These are phyloP conservation scores for Chlamydomonas eustigma DNA, from an alignment of 139 green algal species.

Conservation along the genomic window DNA sequence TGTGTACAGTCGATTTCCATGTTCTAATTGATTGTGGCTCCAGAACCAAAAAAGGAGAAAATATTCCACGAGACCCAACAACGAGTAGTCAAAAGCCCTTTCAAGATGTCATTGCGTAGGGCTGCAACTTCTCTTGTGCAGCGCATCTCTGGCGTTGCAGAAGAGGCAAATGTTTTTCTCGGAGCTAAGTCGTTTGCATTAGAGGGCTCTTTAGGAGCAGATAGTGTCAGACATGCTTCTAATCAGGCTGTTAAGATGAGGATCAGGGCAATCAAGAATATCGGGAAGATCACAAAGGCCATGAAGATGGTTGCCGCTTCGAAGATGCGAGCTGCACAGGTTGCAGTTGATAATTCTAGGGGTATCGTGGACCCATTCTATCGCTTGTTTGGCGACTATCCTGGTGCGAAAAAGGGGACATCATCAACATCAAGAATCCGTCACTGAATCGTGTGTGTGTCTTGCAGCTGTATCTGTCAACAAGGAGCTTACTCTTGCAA, in stretches of 20 bases:
- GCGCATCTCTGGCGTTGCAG: not conserved
- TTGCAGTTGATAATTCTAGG: conserved; percentile 66
- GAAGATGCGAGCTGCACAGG: conserved; percentile 91
- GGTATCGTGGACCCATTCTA: conserved; percentile 83
- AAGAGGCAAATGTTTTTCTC: not conserved
- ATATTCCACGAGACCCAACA: too few relatives aligned
- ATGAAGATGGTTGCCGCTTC: conserved; percentile 99
- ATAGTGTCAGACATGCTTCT: conserved; percentile 43
- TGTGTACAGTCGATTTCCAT: too few relatives aligned
- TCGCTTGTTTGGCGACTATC: conserved; percentile 86
- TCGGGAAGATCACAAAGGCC: conserved; percentile 98
- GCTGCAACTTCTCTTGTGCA: not conserved
- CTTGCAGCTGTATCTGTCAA: conserved; percentile 21
- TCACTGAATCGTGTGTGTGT: not conserved
- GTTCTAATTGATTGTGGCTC: too few relatives aligned
- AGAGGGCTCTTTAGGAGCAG: not conserved
- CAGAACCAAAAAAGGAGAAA: too few relatives aligned
- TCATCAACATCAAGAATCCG: conserved; percentile 12
- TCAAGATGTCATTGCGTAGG: conserved; percentile 5
- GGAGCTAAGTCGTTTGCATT: not conserved
- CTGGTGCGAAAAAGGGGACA: conserved; percentile 42
- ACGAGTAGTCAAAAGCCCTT: too few relatives aligned
- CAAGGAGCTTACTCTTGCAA: conserved; percentile 75
- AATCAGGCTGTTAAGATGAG: conserved; percentile 87
- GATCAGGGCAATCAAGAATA: conserved; percentile 97